A percentile compares a stretch with the other conserved stretches of the same genome.
phyloP scores from a whole-genome alignment of 2,329 filamentous ascomycete species.

The Nigrograna mackinnonii region DNA sequence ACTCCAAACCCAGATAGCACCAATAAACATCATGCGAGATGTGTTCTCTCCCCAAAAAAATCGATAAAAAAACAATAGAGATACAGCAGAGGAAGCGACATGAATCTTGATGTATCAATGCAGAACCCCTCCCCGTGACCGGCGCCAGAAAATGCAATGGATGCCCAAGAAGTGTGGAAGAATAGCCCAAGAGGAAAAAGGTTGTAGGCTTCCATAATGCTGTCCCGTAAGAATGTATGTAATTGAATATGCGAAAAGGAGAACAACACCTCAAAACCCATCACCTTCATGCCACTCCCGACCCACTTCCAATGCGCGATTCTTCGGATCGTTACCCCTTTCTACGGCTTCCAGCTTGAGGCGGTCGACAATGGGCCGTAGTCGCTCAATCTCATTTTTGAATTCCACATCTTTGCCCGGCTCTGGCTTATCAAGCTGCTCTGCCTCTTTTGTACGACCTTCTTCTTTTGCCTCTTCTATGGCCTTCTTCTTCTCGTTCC shows the following conservation, averaged over 20 bases:
- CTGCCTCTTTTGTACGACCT: constrained; percentile 36
- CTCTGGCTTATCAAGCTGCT: constrained; percentile 40
- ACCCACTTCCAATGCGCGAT: constrained; percentile 57
- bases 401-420: constrained; percentile 49
- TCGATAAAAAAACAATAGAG: too few species aligned
- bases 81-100: too few species aligned
- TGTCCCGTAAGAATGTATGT: constrained; percentile 1
- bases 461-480: constrained; percentile 40
- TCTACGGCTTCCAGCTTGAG: constrained; percentile 50
- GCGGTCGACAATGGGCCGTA: constrained; percentile 47
- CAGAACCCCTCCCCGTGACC: too few species aligned
- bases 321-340: constrained; percentile 55
- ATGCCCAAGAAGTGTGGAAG: too few species aligned
- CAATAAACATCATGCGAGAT: too few species aligned
- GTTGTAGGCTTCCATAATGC: too few species aligned
- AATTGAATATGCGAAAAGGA: background rate
- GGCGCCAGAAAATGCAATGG: too few species aligned
- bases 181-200: too few species aligned
- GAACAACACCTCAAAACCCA: constrained; percentile 51
- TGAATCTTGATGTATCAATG: too few species aligned
- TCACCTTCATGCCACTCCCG: constrained; percentile 60
- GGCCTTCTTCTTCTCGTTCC: constrained; percentile 44
- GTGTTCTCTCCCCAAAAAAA: too few species aligned
- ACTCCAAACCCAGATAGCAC: too few species aligned
- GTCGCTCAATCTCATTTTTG: constrained; percentile 46